Evolutionary conservation across 352 stramenopile species (phyloP), one percentile per base, ranked within the genome.

Genomic region (Pythium myriotylum): DNA sequence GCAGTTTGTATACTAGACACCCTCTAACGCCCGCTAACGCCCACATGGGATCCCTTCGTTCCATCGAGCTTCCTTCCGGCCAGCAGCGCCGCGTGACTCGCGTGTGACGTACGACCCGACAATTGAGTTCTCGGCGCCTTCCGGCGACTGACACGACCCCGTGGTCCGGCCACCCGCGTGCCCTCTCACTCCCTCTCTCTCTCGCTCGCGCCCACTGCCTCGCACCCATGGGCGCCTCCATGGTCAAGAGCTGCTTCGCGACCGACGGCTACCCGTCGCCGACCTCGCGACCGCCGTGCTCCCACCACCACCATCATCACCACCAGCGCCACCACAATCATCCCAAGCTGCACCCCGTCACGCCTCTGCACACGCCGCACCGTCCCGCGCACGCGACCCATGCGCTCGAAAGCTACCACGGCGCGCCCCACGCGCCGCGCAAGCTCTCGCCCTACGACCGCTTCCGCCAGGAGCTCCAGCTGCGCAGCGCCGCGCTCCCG

Each of bases 161-260:
- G 37, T 16, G 5, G 7, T 19, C 37, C 37, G 37, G 37, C 29
- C 29, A 35, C 29, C 5, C 29, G 29, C 10, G 22, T 5, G n/a
- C 12, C 27, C 32, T 5, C 13, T 14, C 26, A 14, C 20, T 26
- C 32, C 10, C 10, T 26, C 42, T 42, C 26, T 41, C 24, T 29
- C 40, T 59, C 39, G 40, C 32, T 43, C n/a, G n/a, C n/a, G 16
- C 27, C 17, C 48, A 59, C 22, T n/a, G n/a, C n/a, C n/a, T n/a
- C n/a, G n/a, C n/a, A n/a, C n/a, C n/a, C 12, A 79, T 79, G 72
- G 72, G 72, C 7, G 72, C 72, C 9, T 67, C 72, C 10, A 56
- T 79, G 35, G 68, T 74, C 43, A 79, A 76, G 62, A 54, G 43
- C 19, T 79, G 72, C 61, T 73, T 79, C 32, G 40, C 33, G 3